Percentiles rank a stretch among this genome's conserved stretches.
Evolutionary conservation across 139 green algal species (phyloP).

Genomic region (Micromonas commoda): DNA sequence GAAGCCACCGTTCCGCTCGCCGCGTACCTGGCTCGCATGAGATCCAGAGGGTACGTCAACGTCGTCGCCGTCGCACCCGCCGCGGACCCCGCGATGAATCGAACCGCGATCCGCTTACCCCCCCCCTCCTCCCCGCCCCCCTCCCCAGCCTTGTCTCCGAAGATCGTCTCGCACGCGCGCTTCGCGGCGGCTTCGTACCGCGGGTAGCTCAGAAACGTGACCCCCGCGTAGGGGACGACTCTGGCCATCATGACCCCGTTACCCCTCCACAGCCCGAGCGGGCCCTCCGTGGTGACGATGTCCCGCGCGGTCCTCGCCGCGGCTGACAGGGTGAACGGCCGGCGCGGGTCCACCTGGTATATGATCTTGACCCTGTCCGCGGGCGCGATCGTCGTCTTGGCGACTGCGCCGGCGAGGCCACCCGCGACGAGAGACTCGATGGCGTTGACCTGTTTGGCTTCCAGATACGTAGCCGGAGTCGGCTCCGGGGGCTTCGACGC

Average conservation of each 20-base stretch:
- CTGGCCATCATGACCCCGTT: conserved; percentile 91
- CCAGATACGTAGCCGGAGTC: conserved; percentile 3
- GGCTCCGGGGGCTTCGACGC: background rate
- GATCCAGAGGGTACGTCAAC: conserved; percentile 83
- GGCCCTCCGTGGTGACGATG: conserved; percentile 55
- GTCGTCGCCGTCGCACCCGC: conserved; percentile 77
- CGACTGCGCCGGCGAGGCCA: conserved; percentile 21
- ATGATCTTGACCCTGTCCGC: conserved; percentile 35
- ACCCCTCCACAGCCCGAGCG: conserved; percentile 81
- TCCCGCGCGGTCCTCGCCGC: conserved; percentile 5
- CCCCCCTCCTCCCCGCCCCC: background rate
- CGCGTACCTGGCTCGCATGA: conserved; percentile 76
- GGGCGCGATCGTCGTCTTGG: conserved; percentile 30
- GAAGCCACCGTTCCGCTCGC: conserved; percentile 23
- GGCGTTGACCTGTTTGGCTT: background rate
- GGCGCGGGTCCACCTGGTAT: conserved; percentile 24
- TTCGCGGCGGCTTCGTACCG: conserved; percentile 11
- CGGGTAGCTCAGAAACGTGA: conserved; percentile 69
- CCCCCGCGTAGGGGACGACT: conserved; percentile 86
- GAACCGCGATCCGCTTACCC: background rate
- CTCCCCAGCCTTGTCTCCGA: background rate
- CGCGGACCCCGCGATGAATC: conserved; percentile 57
- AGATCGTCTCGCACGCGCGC: background rate
- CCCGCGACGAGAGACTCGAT: conserved; percentile 18
- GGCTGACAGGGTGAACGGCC: conserved; percentile 1